Evolutionary conservation across 371 early-diverging fungal species (phyloP), one percentile per base, ranked within the genome.

Genomic region (Mucor indicus): DNA sequence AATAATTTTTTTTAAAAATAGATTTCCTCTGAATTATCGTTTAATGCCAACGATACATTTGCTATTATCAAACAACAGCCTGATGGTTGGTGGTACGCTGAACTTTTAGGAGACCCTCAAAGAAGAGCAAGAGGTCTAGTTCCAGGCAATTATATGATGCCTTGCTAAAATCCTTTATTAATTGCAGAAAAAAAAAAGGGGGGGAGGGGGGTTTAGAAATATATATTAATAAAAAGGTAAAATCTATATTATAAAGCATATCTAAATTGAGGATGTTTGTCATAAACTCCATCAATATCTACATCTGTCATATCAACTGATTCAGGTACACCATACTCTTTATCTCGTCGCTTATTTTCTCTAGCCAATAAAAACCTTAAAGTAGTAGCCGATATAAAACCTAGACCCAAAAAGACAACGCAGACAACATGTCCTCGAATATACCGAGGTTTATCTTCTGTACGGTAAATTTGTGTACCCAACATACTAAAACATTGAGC

Each of bases 401-500:
- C 51, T 20, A 69, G 21, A 0, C 19, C 24, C 17, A 69, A 52
- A 37, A 73, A 69, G 0, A 70, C 77, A 5, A 80, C 42, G 29
- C 81, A 79, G n/a, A 81, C 58, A 13, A 55, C 53, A 25, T 81
- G 79, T 8, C 81, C 80, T 50, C 53, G 58, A 40, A 67, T 54
- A 43, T 74, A 81, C n/a, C 77, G 57, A 8, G 81, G 81, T 0
- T 64, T 64, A 10, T 77, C 76, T 16, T 59, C 53, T 3, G 63
- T 38, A 31, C 60, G 65, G 50, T 80, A 81, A 16, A 80, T 80
- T 52, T 81, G 81, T 4, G 78, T 76, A n/a, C 80, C 81, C 10
- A 81, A 50, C 44, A 77, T 80, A 24, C 69, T 69, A 51, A 79
- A 76, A 42, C 73, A 72, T 50, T 80, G 80, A 10, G 75, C 80